Conservation (phyloP, 2,329 filamentous ascomycete genomes). For the Diaporthe vexans region DNA sequence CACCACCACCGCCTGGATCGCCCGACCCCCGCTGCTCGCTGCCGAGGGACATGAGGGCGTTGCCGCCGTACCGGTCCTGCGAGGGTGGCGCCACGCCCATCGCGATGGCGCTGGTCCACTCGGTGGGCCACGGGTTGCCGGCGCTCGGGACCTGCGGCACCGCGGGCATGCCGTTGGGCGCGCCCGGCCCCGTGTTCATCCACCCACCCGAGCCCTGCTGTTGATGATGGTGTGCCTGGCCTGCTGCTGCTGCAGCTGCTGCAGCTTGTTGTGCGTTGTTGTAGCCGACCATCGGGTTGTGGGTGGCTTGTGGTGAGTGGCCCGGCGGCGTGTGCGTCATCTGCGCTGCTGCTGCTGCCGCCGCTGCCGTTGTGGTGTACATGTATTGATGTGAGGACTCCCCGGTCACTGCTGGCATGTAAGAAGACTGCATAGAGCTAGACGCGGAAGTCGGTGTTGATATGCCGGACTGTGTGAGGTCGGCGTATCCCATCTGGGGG, state of each 20-base stretch:
- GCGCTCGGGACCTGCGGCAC: conserved; percentile 42
- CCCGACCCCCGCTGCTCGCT: conserved; percentile 44
- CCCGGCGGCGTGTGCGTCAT: conserved; percentile 42
- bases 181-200: not conserved
- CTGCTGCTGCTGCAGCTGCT: no score
- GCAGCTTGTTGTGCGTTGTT: conserved; percentile 55
- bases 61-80: conserved; percentile 65
- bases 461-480: conserved; percentile 17
- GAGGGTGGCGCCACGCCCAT: conserved; percentile 57
- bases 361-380: conserved; percentile 34
- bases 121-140: conserved; percentile 63
- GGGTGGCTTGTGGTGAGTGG: conserved; percentile 40
- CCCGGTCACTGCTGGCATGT: conserved; percentile 35
- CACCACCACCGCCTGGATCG: not conserved
- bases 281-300: conserved; percentile 57
- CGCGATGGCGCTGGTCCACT: conserved; percentile 67
- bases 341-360: conserved; percentile 37
- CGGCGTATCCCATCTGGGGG: conserved; percentile 36
- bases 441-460: conserved; percentile 28
- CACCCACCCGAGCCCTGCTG: conserved; percentile 41
- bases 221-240: conserved; percentile 41
- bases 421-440: conserved; percentile 25
- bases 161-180: conserved; percentile 38
- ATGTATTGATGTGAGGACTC: conserved; percentile 33
- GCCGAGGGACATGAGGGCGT: conserved; percentile 60